phyloP scores from a whole-genome alignment of 768 basidiomycete genomes.

The Clavaria fumosa region DNA sequence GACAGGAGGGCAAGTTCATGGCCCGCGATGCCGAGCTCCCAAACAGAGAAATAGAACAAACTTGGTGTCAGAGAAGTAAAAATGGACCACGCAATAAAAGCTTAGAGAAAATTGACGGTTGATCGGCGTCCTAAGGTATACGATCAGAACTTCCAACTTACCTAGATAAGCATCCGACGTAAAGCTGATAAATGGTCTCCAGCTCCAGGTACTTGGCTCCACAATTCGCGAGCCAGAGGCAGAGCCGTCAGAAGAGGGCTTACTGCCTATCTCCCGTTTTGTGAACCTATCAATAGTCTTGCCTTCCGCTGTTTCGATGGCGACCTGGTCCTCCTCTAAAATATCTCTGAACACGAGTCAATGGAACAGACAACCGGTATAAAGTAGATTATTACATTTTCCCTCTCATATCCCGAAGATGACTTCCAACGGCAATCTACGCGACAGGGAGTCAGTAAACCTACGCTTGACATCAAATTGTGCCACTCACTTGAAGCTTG shows the following conservation, averaged over 20 bases:
- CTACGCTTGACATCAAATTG: not conserved
- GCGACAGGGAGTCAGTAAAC: not conserved
- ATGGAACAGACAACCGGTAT: too few species aligned
- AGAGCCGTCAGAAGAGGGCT: too few species aligned
- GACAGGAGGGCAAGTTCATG: constrained; percentile 62
- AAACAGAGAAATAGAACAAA: constrained; percentile 85
- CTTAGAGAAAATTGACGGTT: constrained; percentile 23
- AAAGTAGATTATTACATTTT: too few species aligned
- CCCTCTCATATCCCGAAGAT: constrained; percentile 6
- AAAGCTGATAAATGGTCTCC: constrained; percentile 17
- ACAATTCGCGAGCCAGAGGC: too few species aligned
- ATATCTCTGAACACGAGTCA: too few species aligned
- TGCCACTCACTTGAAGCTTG: constrained; percentile 32
- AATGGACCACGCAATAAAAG: constrained; percentile 71
- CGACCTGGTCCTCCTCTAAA: too few species aligned
- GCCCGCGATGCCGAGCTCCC: constrained; percentile 77
- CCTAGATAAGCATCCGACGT: constrained; percentile 38
- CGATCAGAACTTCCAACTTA: constrained; percentile 20
- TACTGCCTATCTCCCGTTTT: too few species aligned
- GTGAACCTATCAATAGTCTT: too few species aligned
- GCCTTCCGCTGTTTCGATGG: too few species aligned
- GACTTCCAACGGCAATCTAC: constrained; percentile 11
- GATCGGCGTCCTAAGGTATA: not conserved
- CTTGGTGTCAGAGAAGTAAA: constrained; percentile 66
- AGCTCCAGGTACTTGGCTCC: not conserved